phyloP scores from a whole-genome alignment of 768 basidiomycete species.

The Russula vinacea region DNA sequence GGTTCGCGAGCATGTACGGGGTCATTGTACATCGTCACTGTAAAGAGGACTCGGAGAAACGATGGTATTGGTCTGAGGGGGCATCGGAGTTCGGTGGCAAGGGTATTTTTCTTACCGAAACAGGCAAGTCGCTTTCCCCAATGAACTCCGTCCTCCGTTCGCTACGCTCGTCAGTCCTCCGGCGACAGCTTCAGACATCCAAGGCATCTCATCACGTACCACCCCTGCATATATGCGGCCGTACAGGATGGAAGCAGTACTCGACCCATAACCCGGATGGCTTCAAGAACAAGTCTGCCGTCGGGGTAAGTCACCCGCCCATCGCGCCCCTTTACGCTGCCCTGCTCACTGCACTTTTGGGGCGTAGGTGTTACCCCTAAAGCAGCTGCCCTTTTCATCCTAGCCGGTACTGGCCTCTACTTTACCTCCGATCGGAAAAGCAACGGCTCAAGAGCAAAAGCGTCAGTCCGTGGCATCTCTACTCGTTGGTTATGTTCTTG shows the following conservation, averaged over 20 bases:
- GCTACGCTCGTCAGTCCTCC: background rate
- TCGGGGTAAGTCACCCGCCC: slow-evolving; percentile 23
- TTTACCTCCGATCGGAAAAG: slow-evolving; percentile 91
- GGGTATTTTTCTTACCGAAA: background rate
- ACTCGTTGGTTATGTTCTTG: background rate
- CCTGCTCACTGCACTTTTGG: background rate
- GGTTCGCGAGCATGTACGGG: no score
- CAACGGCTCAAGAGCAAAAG: slow-evolving; percentile 69
- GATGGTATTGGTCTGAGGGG: no score
- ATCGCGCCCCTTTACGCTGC: background rate
- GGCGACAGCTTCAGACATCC: slow-evolving; percentile 1
- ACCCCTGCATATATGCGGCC: background rate
- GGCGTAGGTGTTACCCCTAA: slow-evolving; percentile 81
- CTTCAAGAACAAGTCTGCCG: slow-evolving; percentile 23
- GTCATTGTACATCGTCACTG: no score
- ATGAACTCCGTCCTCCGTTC: slow-evolving; percentile 24
- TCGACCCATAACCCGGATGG: slow-evolving; percentile 15
- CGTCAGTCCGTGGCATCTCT: slow-evolving; percentile 44
- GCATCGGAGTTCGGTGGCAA: no score
- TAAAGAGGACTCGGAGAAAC: no score
- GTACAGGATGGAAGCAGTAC: slow-evolving; percentile 2
- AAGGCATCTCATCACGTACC: background rate
- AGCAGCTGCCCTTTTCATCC: slow-evolving; percentile 80
- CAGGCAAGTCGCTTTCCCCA: slow-evolving; percentile 22
- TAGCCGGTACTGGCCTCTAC: slow-evolving; percentile 75